Conservation (phyloP, 2,329 filamentous ascomycete genomes). For the Coleophoma crateriformis region DNA sequence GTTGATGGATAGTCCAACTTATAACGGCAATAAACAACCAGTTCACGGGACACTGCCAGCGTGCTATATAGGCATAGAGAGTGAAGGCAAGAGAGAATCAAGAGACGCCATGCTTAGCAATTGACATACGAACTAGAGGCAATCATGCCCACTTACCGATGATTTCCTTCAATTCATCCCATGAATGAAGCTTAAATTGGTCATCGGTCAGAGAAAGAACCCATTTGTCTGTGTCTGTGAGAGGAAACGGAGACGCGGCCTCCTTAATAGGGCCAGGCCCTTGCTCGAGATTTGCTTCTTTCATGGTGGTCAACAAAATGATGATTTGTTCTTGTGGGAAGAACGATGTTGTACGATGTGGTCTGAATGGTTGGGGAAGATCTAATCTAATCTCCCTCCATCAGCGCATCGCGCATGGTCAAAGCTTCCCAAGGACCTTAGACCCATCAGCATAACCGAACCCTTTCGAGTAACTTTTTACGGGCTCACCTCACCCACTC, state of each 20-base stretch:
- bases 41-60: no score
- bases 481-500: background rate
- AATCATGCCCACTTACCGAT: constrained; percentile 43
- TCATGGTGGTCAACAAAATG: background rate
- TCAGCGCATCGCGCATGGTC: background rate
- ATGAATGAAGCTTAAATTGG: constrained; percentile 64
- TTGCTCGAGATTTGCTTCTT: background rate
- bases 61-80: background rate
- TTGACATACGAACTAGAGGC: background rate
- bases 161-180: constrained; percentile 66
- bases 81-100: background rate
- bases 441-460: background rate
- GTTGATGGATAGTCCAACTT: no score
- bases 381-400: constrained; percentile 2
- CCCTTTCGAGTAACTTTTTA: background rate
- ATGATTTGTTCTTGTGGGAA: background rate
- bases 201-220: constrained; percentile 61
- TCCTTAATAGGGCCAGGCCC: background rate
- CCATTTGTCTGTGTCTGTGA: constrained; percentile 53
- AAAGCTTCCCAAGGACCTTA: background rate
- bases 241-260: constrained; percentile 42
- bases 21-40: no score
- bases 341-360: background rate
- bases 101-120: background rate
- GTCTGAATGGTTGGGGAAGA: background rate